phyloP scores from a whole-genome alignment of 192 early-diverging fungal genomes.

The Coemansia sp. region DNA sequence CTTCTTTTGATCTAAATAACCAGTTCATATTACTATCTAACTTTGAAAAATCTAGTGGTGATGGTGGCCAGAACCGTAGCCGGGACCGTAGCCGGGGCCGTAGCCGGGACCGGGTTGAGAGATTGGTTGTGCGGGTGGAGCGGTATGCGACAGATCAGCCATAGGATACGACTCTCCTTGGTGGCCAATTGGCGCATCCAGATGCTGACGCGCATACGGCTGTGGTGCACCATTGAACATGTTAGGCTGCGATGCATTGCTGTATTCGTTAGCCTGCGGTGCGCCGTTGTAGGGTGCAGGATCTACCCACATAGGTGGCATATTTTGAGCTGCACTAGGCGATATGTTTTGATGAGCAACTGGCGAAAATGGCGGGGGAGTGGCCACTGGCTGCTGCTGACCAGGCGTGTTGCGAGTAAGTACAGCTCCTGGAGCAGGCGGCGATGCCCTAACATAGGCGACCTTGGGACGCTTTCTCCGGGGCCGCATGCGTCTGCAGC shows the following conservation, averaged over 20 bases:
- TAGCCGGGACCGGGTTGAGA: background rate
- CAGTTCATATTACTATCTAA: too few relatives aligned
- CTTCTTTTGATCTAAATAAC: too few relatives aligned
- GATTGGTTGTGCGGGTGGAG: background rate
- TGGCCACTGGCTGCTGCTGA: too few relatives aligned
- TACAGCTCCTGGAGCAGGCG: background rate
- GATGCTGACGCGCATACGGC: background rate
- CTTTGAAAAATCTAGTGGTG: too few relatives aligned
- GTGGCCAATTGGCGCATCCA: constrained; percentile 2
- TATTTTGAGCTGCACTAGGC: background rate
- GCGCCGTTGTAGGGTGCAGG: constrained; percentile 22
- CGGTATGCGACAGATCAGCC: constrained; percentile 3
- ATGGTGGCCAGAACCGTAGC: background rate
- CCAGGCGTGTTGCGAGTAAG: background rate
- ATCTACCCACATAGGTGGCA: constrained; percentile 19
- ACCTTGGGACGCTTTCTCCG: constrained; percentile 1
- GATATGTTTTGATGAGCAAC: constrained; percentile 1
- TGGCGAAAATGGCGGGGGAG: background rate
- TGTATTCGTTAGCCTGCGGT: background rate
- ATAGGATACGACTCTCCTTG: constrained; percentile 7
- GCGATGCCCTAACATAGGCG: background rate
- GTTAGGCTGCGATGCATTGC: too few relatives aligned
- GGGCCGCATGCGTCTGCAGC: constrained; percentile 31
- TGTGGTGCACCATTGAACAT: too few relatives aligned
- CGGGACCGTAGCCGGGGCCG: background rate